Conservation (phyloP, 2,329 filamentous ascomycete genomes). For the Thielaviopsis punctulata region DNA sequence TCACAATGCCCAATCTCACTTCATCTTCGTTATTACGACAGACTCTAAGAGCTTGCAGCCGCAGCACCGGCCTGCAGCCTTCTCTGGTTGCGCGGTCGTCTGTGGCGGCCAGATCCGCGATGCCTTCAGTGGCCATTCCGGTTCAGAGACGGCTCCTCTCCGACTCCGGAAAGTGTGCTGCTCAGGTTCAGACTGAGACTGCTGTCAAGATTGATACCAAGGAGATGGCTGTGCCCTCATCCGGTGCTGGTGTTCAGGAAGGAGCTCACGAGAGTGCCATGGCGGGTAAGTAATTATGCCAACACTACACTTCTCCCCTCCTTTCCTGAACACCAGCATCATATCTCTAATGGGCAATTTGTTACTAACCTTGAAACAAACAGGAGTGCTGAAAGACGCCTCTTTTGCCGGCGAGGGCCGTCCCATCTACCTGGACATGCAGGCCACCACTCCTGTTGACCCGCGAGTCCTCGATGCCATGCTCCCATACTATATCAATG, state of each 20-base stretch:
- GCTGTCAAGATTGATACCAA: slow-evolving; percentile 77
- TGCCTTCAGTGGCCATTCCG: not conserved
- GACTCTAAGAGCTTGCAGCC: slow-evolving; percentile 41
- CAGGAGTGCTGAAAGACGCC: slow-evolving; percentile 63
- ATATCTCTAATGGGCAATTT: too few relatives aligned
- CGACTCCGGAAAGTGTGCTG: slow-evolving; percentile 60
- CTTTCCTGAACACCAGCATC: slow-evolving; percentile 14
- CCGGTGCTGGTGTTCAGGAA: slow-evolving; percentile 6
- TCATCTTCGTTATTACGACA: slow-evolving; percentile 52
- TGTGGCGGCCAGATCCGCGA: slow-evolving; percentile 6
- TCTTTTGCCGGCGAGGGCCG: slow-evolving; percentile 85
- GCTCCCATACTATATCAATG: slow-evolving; percentile 82
- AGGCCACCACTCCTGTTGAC: slow-evolving; percentile 89
- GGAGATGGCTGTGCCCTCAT: slow-evolving; percentile 22
- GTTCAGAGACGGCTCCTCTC: slow-evolving; percentile 54
- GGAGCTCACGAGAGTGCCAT: slow-evolving; percentile 11
- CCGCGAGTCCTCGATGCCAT: slow-evolving; percentile 91
- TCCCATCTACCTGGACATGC: slow-evolving; percentile 96
- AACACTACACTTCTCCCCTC: slow-evolving; percentile 12
- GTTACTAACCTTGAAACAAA: too few relatives aligned
- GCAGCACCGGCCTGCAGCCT: slow-evolving; percentile 22
- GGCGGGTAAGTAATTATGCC: slow-evolving; percentile 8
- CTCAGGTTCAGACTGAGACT: slow-evolving; percentile 66
- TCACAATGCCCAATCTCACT: slow-evolving; percentile 44
- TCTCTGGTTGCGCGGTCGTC: slow-evolving; percentile 15